A percentile compares a stretch with the other conserved stretches of the same genome.
These are phyloP conservation scores for Staphylotrichum longicolle DNA, from an alignment of 495 filamentous ascomycete genomes.

Conservation along the genomic window DNA sequence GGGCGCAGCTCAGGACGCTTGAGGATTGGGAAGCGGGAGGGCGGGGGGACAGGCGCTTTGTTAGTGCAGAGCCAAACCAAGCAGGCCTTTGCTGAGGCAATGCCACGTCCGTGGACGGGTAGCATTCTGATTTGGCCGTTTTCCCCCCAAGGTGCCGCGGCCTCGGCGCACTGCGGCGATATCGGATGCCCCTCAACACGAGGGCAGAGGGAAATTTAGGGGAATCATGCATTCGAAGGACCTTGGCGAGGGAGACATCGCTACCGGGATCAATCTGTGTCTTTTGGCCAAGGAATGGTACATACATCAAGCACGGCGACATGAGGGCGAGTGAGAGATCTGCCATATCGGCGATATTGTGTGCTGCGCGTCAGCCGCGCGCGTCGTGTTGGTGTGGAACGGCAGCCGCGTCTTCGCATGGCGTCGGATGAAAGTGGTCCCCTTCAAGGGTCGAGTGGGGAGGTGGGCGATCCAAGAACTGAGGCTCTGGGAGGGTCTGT, in stretches of 20 bases:
- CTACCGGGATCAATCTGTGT: not conserved
- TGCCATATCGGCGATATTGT: not conserved
- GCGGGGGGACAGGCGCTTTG: not conserved
- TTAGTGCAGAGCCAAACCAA: conserved; percentile 1
- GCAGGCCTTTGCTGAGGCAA: not conserved
- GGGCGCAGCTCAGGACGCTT: not conserved
- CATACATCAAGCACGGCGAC: conserved; percentile 9
- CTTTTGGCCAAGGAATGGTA: too few species aligned
- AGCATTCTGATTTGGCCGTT: conserved; percentile 16
- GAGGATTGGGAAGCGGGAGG: not conserved
- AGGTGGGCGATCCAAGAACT: conserved; percentile 36
- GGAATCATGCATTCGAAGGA: not conserved
- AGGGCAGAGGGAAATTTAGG: not conserved
- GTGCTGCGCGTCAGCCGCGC: conserved; percentile 21
- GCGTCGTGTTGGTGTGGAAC: not conserved
- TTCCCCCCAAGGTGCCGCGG: conserved; percentile 2
- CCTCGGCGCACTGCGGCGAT: conserved; percentile 8
- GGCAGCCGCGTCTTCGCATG: conserved; percentile 20
- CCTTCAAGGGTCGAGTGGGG: conserved; percentile 32
- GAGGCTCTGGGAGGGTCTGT: conserved; percentile 44
- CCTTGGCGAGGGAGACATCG: conserved; percentile 1
- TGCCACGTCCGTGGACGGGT: not conserved
- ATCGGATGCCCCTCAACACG: conserved; percentile 8
- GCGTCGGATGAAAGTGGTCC: conserved; percentile 32
- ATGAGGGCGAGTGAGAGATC: not conserved